Evolutionary conservation across 768 basidiomycete genomes (phyloP).

Genomic region (Baorangia bicolor): DNA sequence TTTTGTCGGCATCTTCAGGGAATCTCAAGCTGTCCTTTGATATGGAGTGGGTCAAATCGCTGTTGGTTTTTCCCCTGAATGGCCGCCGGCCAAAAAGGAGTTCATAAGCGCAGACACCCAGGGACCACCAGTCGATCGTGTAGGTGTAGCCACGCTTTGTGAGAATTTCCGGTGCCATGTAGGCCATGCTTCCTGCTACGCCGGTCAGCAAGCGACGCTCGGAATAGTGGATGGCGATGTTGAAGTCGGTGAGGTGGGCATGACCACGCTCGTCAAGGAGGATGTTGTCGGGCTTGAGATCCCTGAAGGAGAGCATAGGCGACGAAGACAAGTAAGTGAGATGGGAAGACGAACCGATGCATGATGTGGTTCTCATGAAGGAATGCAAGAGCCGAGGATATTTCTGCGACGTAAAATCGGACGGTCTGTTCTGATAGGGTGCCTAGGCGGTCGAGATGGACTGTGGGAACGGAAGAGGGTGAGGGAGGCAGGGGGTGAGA

Average conservation of each 20-base stretch:
- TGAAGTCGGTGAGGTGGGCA: conserved; percentile 96
- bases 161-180: conserved; percentile 94
- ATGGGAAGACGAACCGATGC: conserved; percentile 70
- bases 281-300: conserved; percentile 97
- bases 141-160: conserved; percentile 92
- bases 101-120: conserved; percentile 92
- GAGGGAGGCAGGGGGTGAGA: neutral
- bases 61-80: conserved; percentile 92
- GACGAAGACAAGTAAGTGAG: too few species aligned
- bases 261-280: conserved; percentile 94
- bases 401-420: conserved; percentile 85
- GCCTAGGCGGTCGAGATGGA: conserved; percentile 84
- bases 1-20: conserved; percentile 85
- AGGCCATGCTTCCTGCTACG: conserved; percentile 98
- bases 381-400: conserved; percentile 84
- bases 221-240: conserved; percentile 96
- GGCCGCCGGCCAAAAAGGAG: conserved; percentile 89
- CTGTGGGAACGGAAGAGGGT: conserved; percentile 38
- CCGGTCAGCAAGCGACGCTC: conserved; percentile 83
- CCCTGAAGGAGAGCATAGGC: conserved; percentile 45
- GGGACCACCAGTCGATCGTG: conserved; percentile 96
- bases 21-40: conserved; percentile 83
- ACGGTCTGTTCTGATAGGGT: conserved; percentile 75
- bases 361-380: conserved; percentile 94
- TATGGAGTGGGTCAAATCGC: conserved; percentile 89